These are phyloP conservation scores for Bonia amplexicaulis DNA, from an alignment of 176 grass and related monocot species.

Conservation along the genomic window DNA sequence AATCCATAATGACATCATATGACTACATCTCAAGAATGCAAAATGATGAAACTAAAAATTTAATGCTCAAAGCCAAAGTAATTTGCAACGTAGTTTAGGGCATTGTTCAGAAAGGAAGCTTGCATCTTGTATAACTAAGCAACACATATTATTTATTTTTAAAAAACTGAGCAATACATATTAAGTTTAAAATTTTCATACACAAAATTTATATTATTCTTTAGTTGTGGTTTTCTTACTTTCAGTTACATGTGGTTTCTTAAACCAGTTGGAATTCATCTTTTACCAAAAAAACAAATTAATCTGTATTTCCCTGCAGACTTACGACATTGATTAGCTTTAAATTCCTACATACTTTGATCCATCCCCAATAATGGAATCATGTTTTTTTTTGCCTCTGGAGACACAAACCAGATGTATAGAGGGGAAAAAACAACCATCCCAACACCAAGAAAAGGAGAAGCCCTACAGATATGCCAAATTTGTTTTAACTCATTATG, in stretches of 20 bases:
- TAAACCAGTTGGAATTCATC: background rate
- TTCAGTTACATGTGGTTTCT: background rate
- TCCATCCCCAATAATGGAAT: background rate
- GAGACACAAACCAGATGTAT: background rate
- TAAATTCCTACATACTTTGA: background rate
- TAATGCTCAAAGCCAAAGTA: background rate
- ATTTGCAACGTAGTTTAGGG: background rate
- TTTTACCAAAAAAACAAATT: background rate
- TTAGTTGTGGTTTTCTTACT: background rate
- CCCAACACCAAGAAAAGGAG: background rate
- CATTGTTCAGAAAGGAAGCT: background rate
- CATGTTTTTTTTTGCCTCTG: background rate
- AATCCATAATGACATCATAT: constrained; percentile 12
- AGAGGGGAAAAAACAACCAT: background rate
- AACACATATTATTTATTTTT: background rate
- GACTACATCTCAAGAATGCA: background rate
- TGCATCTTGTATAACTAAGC: no score
- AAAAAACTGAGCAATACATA: background rate
- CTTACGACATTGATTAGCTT: background rate
- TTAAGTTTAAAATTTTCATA: background rate
- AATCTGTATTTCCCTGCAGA: background rate
- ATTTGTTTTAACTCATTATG: background rate
- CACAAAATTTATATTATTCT: background rate
- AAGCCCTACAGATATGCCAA: background rate
- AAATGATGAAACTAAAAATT: background rate